These are phyloP conservation scores for Umbelopsis sp. DNA, from an alignment of 192 early-diverging fungal genomes.

Conservation along the genomic window DNA sequence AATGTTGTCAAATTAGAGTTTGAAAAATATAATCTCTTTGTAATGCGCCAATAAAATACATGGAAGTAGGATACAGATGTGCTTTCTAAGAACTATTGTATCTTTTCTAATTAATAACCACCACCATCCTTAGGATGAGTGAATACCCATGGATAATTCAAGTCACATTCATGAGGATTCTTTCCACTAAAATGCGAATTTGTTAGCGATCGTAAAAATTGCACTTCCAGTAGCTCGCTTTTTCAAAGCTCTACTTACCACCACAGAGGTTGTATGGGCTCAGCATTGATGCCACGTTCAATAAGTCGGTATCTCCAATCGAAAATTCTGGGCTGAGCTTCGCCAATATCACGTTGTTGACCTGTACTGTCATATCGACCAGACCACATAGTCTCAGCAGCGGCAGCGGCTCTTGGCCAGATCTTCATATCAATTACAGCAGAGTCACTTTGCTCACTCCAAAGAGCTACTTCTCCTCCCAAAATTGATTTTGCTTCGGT, in stretches of 20 bases:
- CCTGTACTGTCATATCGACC: constrained; percentile 45
- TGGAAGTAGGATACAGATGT: too few relatives aligned
- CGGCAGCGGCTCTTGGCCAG: constrained; percentile 75
- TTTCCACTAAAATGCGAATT: constrained; percentile 3
- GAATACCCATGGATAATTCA: constrained; percentile 8
- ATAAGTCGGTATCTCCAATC: constrained; percentile 76
- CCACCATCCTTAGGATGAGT: constrained; percentile 10
- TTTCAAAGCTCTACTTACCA: constrained; percentile 24
- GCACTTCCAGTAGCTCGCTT: not conserved
- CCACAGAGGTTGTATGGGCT: constrained; percentile 66
- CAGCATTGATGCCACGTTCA: constrained; percentile 63
- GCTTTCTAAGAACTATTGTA: too few relatives aligned
- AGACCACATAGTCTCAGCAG: constrained; percentile 62
- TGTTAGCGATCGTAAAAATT: not conserved
- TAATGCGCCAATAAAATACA: too few relatives aligned
- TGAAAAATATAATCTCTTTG: too few relatives aligned
- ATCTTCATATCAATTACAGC: constrained; percentile 65
- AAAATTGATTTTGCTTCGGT: constrained; percentile 61
- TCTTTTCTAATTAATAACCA: constrained; percentile 1
- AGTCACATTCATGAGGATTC: constrained; percentile 34
- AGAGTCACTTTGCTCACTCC: constrained; percentile 73
- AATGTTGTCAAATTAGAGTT: too few relatives aligned
- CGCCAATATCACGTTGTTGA: constrained; percentile 55
- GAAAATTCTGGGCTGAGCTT: constrained; percentile 67
- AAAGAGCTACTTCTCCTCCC: constrained; percentile 75